A percentile compares a stretch with the other conserved stretches of the same genome.
Conservation (phyloP, 306 rosid genomes). For the Dalbergia cochinchinensis region DNA sequence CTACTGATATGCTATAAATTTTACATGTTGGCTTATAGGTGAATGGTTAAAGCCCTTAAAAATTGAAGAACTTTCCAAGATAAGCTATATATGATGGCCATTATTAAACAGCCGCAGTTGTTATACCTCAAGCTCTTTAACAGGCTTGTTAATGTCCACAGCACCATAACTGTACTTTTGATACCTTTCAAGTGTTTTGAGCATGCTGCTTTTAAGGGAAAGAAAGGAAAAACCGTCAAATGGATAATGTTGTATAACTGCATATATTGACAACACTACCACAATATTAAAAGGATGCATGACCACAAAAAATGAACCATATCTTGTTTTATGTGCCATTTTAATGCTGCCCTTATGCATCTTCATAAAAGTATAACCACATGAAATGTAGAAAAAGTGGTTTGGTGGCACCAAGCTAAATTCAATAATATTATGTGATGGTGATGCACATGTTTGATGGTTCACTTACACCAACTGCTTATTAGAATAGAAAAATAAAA, state of each 20-base stretch:
- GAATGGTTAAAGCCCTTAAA: background rate
- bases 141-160: constrained; percentile 80
- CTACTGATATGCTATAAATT: too few relatives aligned
- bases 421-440: background rate
- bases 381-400: background rate
- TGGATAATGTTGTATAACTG: too few relatives aligned
- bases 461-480: background rate
- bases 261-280: too few relatives aligned
- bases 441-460: background rate
- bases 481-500: background rate
- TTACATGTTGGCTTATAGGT: background rate
- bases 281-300: too few relatives aligned
- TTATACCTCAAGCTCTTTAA: constrained; percentile 94
- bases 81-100: background rate
- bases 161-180: constrained; percentile 96
- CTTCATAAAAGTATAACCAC: too few relatives aligned
- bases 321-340: too few relatives aligned
- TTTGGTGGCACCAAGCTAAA: background rate
- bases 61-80: background rate
- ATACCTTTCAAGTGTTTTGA: constrained; percentile 66
- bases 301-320: too few relatives aligned
- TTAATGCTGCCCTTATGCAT: background rate
- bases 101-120: background rate
- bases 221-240: constrained; percentile 48
- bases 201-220: constrained; percentile 42